Evolutionary conservation across 169 alveolate genomes (phyloP), one percentile per base, ranked within the genome.

Genomic region (Plasmodium malariae): DNA sequence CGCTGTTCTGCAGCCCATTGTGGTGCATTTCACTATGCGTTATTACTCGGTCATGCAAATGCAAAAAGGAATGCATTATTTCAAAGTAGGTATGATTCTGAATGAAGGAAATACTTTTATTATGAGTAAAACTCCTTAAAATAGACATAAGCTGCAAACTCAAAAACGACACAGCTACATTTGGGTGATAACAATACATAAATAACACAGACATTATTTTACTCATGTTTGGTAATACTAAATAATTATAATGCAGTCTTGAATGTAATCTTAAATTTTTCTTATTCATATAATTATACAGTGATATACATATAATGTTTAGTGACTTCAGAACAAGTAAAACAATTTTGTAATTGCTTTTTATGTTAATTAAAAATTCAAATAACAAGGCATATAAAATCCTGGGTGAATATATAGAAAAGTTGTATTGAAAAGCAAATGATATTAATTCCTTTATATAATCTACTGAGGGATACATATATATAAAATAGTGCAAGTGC

Each of bases 81-180:
- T 86, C 71, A 60, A 69, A 86, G 49, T 86, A 86, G n/a, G 87
- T 45, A 49, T 12, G 14, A 34, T 49, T 45, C 37, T 86, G 92
- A 59, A 57, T 54, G n/a, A 36, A 40, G 19, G n/a, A 7, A 21
- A 86, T 48, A 32, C 30, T 65, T 45, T 43, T 70, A 60, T 74
- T 74, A 59, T 71, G 92, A 30, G 87, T 86, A 65, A 86, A 86
- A 45, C 67, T 28, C 21, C 40, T 70, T 40, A 86, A 34, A 19
- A 86, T 86, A 17, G 76, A 86, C 36, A 70, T 21, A 34, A 86
- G 74, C 32, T 86, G 92, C 51, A 86, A 48, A 57, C 92, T 86
- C 32, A 86, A 74, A 45, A 86, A 86, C 0, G 92, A 68, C 54
- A 86, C 74, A 40, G 32, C 74, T 70, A 26, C 55, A 12, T 86